phyloP scores from a whole-genome alignment of 2,329 filamentous ascomycete genomes.

The Akanthomyces muscarius region DNA sequence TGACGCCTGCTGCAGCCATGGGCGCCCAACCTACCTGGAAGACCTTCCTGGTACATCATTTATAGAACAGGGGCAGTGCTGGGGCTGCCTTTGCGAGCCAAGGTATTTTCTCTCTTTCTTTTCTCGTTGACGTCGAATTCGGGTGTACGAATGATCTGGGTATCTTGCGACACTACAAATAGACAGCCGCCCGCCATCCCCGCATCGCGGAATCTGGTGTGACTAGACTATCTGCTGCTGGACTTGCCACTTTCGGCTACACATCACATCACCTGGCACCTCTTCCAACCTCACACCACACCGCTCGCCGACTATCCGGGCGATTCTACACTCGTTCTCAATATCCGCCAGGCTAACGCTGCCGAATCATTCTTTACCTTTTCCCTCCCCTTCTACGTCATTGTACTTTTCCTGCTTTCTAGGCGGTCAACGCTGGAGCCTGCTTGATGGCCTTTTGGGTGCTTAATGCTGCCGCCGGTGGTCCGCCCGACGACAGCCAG shows the following conservation, averaged over 20 bases:
- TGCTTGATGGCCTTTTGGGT: constrained; percentile 41
- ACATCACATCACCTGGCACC: not conserved
- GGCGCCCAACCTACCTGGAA: constrained; percentile 9
- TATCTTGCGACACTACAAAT: not conserved
- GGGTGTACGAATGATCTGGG: not conserved
- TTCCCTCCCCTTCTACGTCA: constrained; percentile 5
- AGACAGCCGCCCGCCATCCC: not conserved
- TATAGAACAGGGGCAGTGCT: constrained; percentile 11
- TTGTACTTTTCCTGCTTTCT: not conserved
- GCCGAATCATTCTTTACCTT: not conserved
- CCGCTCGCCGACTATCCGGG: constrained; percentile 9
- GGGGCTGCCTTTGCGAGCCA: not conserved
- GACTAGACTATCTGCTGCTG: not conserved
- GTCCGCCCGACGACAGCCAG: not conserved
- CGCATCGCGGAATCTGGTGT: constrained; percentile 8
- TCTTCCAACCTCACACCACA: constrained; percentile 9
- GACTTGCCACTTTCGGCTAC: not conserved
- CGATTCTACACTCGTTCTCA: constrained; percentile 2
- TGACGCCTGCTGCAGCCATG: constrained; percentile 1
- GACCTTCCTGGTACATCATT: not conserved
- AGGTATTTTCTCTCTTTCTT: not conserved
- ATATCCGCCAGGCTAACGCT: not conserved
- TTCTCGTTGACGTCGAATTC: not conserved
- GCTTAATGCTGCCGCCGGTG: constrained; percentile 29
- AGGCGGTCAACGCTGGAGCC: constrained; percentile 24